Conservation (phyloP, 2,329 filamentous ascomycete genomes). For the Emmonsia crescens region DNA sequence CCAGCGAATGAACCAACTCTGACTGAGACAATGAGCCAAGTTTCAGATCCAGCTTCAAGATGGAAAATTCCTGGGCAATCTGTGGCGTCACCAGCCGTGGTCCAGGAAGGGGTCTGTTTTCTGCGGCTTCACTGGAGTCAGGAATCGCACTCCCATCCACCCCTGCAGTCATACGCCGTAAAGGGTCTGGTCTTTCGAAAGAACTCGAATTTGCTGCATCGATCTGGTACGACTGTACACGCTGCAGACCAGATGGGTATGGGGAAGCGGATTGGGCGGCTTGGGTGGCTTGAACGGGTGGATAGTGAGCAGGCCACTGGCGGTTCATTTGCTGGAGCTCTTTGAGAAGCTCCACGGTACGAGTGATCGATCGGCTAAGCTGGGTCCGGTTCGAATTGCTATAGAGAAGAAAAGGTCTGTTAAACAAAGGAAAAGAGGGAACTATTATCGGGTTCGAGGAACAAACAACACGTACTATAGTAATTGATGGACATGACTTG, state of each 20-base stretch:
- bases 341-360: slow-evolving; percentile 72
- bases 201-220: slow-evolving; percentile 17
- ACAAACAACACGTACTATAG: slow-evolving; percentile 50
- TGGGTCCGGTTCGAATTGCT: slow-evolving; percentile 77
- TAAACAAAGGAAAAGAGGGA: slow-evolving; percentile 7
- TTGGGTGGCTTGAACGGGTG: slow-evolving; percentile 43
- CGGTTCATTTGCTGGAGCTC: slow-evolving; percentile 80
- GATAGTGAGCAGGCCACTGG: slow-evolving; percentile 90
- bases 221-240: slow-evolving; percentile 27
- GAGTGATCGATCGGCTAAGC: slow-evolving; percentile 77
- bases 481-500: slow-evolving; percentile 81
- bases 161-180: slow-evolving; percentile 63
- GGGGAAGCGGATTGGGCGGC: slow-evolving; percentile 17
- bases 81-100: slow-evolving; percentile 82
- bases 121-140: slow-evolving; percentile 64
- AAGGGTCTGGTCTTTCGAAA: slow-evolving; percentile 39
- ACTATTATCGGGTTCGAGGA: neutral
- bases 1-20: slow-evolving; percentile 86
- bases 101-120: slow-evolving; percentile 52
- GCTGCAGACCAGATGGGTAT: slow-evolving; percentile 21
- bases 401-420: slow-evolving; percentile 10
- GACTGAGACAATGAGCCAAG: slow-evolving; percentile 75
- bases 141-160: slow-evolving; percentile 48
- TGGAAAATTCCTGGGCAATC: slow-evolving; percentile 89
- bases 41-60: slow-evolving; percentile 89